Evolutionary conservation across 1,139 yeast genomes (phyloP), one percentile per base, ranked within the genome.

Genomic region (Candida tunisiensis): DNA sequence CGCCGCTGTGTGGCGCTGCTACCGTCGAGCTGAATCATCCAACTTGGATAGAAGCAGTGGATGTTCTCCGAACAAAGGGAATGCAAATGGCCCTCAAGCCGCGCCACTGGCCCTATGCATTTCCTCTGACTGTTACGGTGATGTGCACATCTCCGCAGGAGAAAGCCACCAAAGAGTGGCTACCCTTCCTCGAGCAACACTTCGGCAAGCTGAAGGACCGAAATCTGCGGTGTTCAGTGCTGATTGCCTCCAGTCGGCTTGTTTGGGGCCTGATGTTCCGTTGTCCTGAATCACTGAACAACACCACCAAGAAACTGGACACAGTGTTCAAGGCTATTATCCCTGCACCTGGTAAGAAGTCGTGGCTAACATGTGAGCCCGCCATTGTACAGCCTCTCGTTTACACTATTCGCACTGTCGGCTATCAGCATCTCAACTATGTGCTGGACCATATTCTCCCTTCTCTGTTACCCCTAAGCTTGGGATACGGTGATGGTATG

Each of bases 11-110:
- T 0, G 91, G 82, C 12, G 62, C 69, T 2, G 62, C 85, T 19
- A 80, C 95, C 0, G 98, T 95, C 0, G 99, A 91, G 47, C 83
- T 83, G 1, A 88, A 91, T 43, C 93, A 83, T 48, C 98, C 98
- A 3, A 71, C 78, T 1, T 91, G 98, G 99, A 74, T 75, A 0
- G 78, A 72, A 28, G 91, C 94, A 0, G 66, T 82, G 30, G 67
- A 66, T 19, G 52, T 58, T 12, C 66, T 83, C 3, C 75, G 66
- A 45, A 51, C 63, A 9, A 65, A 65, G 32, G 69, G 75, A 2
- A 49, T 60, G 18, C 52, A 47, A 8, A 50, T 57, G 26, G 41
- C 64, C 23, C 56, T 60, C 11, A 55, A 59, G 23, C 57, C 57
- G n/a, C 71, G 69, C 40, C 66, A 66, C 30, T 83, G 95, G 93